Percentiles rank a stretch among this genome's conserved stretches.
Evolutionary conservation across 2,329 filamentous ascomycete genomes (phyloP).

Genomic region (Penicillium fuscoglaucum): DNA sequence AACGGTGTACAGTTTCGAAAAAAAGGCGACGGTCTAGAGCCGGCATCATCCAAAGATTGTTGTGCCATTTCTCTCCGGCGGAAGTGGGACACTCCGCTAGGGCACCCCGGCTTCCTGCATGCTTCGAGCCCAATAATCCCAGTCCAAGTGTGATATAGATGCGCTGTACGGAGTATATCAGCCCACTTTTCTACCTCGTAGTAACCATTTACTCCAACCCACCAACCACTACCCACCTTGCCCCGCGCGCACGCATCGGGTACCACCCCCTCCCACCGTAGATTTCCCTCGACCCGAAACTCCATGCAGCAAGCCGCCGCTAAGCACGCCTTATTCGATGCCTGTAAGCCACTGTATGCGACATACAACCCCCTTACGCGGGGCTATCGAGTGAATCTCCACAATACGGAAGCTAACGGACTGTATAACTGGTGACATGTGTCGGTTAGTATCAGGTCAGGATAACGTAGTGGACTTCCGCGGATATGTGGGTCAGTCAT

Average conservation of each 20-base stretch:
- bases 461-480: background rate
- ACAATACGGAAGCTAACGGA: background rate
- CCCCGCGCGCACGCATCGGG: background rate
- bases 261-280: background rate
- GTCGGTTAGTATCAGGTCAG: background rate
- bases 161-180: background rate
- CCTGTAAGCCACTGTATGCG: background rate
- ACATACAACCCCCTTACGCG: background rate
- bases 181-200: background rate
- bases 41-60: background rate
- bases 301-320: conserved; percentile 5
- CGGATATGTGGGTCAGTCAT: background rate
- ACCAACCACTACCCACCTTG: background rate
- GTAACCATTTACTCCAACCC: background rate
- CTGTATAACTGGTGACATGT: background rate
- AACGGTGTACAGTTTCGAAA: background rate
- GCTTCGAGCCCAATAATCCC: background rate
- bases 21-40: background rate
- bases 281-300: background rate
- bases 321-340: conserved; percentile 1
- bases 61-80: too few species aligned
- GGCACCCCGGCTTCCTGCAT: background rate
- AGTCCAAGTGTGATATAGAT: background rate
- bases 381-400: background rate
- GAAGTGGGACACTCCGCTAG: background rate